Evolutionary conservation across 169 alveolate genomes (phyloP).

Genomic region (Nephromyces sp.): DNA sequence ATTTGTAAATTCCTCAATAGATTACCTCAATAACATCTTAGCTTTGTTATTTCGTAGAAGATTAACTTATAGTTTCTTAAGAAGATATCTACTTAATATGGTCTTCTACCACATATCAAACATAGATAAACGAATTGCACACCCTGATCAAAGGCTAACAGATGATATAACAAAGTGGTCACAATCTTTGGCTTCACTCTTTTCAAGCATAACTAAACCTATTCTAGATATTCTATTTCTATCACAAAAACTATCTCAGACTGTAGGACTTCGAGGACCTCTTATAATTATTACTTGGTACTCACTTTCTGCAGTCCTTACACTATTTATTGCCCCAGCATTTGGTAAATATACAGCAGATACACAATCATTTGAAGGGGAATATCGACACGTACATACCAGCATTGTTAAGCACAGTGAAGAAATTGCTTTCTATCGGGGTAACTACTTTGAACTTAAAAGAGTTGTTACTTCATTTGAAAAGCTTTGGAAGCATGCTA

Average conservation of each 20-base stretch:
- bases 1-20: constrained; percentile 56
- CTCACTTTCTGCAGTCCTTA: constrained; percentile 39
- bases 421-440: constrained; percentile 72
- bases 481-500: constrained; percentile 36
- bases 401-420: constrained; percentile 61
- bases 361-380: constrained; percentile 62
- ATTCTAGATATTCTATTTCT: constrained; percentile 61
- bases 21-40: constrained; percentile 47
- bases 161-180: constrained; percentile 63
- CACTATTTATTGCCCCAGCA: constrained; percentile 61
- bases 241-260: constrained; percentile 51
- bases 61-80: constrained; percentile 46
- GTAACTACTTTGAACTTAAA: constrained; percentile 36
- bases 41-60: constrained; percentile 56
- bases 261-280: constrained; percentile 68
- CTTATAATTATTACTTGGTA: constrained; percentile 49
- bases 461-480: constrained; percentile 38
- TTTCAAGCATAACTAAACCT: constrained; percentile 63
- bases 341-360: constrained; percentile 61
- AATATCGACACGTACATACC: constrained; percentile 60
- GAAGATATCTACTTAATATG: constrained; percentile 53
- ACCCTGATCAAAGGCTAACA: constrained; percentile 68
- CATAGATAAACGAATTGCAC: constrained; percentile 57
- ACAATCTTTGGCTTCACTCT: constrained; percentile 47
- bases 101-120: constrained; percentile 55